Conservation (phyloP, 1,284 basidiomycete genomes). For the Moniliophthora roreri region DNA sequence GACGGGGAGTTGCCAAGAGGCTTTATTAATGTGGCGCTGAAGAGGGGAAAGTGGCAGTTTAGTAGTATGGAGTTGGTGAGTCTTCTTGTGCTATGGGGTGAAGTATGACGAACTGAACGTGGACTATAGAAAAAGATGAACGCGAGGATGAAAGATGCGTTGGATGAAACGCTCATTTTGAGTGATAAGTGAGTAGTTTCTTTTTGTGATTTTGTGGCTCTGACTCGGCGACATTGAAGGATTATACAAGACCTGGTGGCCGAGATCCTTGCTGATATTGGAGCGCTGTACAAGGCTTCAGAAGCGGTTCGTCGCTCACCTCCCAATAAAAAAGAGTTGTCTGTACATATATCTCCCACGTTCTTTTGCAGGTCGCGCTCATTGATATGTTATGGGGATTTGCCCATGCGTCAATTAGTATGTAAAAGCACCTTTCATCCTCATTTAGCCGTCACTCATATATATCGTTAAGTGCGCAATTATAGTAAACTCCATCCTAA, state of each 20-base stretch:
- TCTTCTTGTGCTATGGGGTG: background rate
- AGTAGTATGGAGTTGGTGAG: slow-evolving; percentile 79
- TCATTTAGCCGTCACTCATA: slow-evolving; percentile 5
- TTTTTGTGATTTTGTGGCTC: background rate
- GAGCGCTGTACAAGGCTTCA: slow-evolving; percentile 81
- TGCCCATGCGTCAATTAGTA: slow-evolving; percentile 77
- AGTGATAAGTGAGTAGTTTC: slow-evolving; percentile 62
- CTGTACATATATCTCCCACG: background rate
- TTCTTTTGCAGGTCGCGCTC: slow-evolving; percentile 62
- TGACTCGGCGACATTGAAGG: slow-evolving; percentile 33
- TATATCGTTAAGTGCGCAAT: slow-evolving; percentile 52
- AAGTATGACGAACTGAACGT: background rate
- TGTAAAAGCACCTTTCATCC: slow-evolving; percentile 25
- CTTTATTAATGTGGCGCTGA: slow-evolving; percentile 68
- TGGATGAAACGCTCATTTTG: slow-evolving; percentile 80
- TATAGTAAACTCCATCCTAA: slow-evolving; percentile 49
- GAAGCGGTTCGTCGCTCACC: slow-evolving; percentile 72
- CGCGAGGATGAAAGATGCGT: slow-evolving; percentile 78
- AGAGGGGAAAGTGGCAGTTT: slow-evolving; percentile 74
- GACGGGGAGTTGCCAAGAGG: slow-evolving; percentile 64
- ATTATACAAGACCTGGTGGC: slow-evolving; percentile 72
- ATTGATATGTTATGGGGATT: slow-evolving; percentile 88
- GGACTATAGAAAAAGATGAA: slow-evolving; percentile 75
- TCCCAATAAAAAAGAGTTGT: background rate
- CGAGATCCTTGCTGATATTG: slow-evolving; percentile 64